phyloP scores from a whole-genome alignment of 768 basidiomycete species.

The Xerocomus spinulosus region DNA sequence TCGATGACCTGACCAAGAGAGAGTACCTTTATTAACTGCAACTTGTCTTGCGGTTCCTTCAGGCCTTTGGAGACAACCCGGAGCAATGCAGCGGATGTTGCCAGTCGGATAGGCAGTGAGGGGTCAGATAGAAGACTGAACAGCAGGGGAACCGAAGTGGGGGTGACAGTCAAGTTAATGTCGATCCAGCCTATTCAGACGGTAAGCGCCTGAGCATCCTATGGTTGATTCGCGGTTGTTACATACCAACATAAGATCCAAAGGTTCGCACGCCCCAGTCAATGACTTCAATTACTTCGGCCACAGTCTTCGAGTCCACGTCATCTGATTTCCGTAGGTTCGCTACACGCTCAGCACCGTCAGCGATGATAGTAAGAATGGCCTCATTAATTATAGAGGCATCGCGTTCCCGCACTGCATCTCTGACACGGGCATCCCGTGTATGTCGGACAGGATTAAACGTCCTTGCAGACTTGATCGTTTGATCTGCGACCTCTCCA shows the following conservation, averaged over 20 bases:
- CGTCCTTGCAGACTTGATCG: constrained; percentile 81
- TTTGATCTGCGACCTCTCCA: constrained; percentile 94
- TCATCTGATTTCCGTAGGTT: constrained; percentile 44
- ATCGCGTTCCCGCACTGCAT: constrained; percentile 86
- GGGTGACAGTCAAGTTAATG: constrained; percentile 92
- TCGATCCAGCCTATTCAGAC: constrained; percentile 87
- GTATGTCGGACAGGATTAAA: constrained; percentile 67
- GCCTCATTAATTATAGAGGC: constrained; percentile 83
- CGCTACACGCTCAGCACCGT: constrained; percentile 58
- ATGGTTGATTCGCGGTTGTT: background rate
- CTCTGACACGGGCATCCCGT: constrained; percentile 81
- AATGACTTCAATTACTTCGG: constrained; percentile 68
- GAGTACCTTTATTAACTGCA: constrained; percentile 85
- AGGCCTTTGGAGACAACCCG: constrained; percentile 90
- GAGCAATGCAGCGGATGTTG: constrained; percentile 73
- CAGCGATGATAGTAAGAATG: constrained; percentile 76
- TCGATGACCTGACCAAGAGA: constrained; percentile 79
- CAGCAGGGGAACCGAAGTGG: constrained; percentile 77
- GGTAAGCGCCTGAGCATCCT: background rate
- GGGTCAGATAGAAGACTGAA: constrained; percentile 78
- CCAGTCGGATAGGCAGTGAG: constrained; percentile 74
- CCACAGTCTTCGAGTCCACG: constrained; percentile 46
- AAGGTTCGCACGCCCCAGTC: constrained; percentile 93
- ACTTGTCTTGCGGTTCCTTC: constrained; percentile 84
- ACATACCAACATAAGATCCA: constrained; percentile 90